These are phyloP conservation scores for Oryza nivara DNA, from an alignment of 176 grass and related monocot species.

Conservation along the genomic window DNA sequence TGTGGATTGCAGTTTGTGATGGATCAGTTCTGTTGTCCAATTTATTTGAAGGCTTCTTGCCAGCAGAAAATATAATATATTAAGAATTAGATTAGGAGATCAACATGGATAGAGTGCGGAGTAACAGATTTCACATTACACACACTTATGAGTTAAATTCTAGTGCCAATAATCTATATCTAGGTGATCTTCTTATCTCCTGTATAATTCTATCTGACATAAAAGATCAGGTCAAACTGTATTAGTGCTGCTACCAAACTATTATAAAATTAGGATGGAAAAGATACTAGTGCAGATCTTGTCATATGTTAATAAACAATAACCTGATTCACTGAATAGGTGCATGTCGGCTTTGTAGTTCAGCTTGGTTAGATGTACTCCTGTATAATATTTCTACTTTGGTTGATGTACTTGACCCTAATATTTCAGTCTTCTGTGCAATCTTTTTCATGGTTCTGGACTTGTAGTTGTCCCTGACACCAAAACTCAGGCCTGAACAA, in stretches of 20 bases:
- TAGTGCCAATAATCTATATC: background rate
- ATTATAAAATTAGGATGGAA: background rate
- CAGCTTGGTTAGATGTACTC: background rate
- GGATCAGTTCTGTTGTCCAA: constrained; percentile 14
- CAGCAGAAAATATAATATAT: background rate
- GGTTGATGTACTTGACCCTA: background rate
- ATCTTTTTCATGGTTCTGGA: background rate
- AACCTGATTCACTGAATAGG: constrained; percentile 2
- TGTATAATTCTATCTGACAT: background rate
- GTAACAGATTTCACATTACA: background rate
- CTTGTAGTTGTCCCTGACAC: background rate
- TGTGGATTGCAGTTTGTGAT: background rate
- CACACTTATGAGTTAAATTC: background rate
- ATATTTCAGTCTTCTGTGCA: background rate
- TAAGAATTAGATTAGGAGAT: background rate
- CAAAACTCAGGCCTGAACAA: background rate
- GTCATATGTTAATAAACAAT: constrained; percentile 23
- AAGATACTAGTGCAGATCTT: background rate
- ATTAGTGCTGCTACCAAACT: background rate
- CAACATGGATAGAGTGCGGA: background rate
- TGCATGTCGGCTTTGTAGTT: background rate
- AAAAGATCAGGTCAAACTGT: constrained; percentile 16
- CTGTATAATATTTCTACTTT: constrained; percentile 10
- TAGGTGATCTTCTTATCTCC: background rate
- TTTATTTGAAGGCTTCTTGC: background rate